Evolutionary conservation across 2,329 filamentous ascomycete species (phyloP).

Genomic region (Trichoderma asperellum): DNA sequence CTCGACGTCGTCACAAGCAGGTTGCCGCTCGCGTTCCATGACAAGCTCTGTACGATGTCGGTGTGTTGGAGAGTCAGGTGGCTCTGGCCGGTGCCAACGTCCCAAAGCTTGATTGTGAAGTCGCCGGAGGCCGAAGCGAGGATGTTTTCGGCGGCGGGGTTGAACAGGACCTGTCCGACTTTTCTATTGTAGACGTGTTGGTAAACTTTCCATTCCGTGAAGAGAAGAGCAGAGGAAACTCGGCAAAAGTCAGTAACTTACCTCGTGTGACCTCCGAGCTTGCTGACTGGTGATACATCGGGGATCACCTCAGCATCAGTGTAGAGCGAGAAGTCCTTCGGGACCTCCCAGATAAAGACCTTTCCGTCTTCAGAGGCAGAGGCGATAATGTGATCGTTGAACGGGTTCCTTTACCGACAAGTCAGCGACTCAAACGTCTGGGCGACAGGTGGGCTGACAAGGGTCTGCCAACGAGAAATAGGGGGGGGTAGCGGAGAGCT

Average conservation of each 20-base stretch:
- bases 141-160: conserved; percentile 92
- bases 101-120: conserved; percentile 94
- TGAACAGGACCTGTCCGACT: conserved; percentile 97
- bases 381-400: conserved; percentile 90
- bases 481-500: conserved; percentile 27
- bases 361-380: conserved; percentile 97
- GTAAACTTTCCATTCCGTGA: neutral
- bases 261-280: conserved; percentile 85
- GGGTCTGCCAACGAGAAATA: conserved; percentile 4
- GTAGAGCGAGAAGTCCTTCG: conserved; percentile 81
- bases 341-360: conserved; percentile 95
- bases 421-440: conserved; percentile 31
- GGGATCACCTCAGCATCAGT: conserved; percentile 82
- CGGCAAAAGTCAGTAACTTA: conserved; percentile 45
- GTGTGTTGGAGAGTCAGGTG: conserved; percentile 79
- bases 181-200: conserved; percentile 63
- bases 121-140: conserved; percentile 95
- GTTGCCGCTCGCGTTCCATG: conserved; percentile 89
- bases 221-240: neutral
- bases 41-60: conserved; percentile 93
- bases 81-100: conserved; percentile 76
- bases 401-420: conserved; percentile 74
- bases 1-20: conserved; percentile 90
- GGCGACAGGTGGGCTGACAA: neutral
- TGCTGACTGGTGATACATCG: conserved; percentile 80